Conservation (phyloP, 139 green algal genomes). For the Coelastrella sp. region DNA sequence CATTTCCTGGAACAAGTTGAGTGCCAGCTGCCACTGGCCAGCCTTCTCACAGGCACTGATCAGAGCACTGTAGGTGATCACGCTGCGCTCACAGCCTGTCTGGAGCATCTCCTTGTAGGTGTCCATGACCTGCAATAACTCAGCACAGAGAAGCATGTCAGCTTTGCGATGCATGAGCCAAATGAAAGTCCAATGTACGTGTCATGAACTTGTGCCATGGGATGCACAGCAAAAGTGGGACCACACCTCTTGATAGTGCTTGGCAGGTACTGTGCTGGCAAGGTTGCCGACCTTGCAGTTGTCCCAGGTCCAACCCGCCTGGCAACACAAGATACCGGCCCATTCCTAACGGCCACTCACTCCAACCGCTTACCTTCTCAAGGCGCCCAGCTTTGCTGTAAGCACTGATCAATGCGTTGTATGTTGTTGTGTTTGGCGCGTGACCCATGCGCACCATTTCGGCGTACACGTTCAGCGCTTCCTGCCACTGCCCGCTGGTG, state of each 20-base stretch:
- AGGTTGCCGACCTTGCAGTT: too few relatives aligned
- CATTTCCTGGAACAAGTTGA: constrained; percentile 87
- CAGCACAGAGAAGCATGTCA: too few relatives aligned
- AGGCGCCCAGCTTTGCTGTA: constrained; percentile 70
- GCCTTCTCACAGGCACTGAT: constrained; percentile 80
- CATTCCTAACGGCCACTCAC: too few relatives aligned
- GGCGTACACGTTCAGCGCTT: constrained; percentile 60
- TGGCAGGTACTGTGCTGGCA: too few relatives aligned
- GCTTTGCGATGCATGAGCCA: too few relatives aligned
- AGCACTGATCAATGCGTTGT: constrained; percentile 87
- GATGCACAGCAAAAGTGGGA: too few relatives aligned
- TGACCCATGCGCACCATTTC: constrained; percentile 71
- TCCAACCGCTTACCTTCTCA: constrained; percentile 35
- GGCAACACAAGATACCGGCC: too few relatives aligned
- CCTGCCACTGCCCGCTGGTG: constrained; percentile 73
- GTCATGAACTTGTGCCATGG: too few relatives aligned
- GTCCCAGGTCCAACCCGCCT: too few relatives aligned
- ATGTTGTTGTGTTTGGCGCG: constrained; percentile 82
- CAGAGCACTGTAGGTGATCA: constrained; percentile 85
- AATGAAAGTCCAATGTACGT: too few relatives aligned
- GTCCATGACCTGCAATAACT: constrained; percentile 51
- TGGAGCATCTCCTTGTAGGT: constrained; percentile 75
- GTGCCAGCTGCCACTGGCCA: constrained; percentile 81
- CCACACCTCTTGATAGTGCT: too few relatives aligned
- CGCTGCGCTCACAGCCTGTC: constrained; percentile 62